Percentiles rank a stretch among this genome's conserved stretches.
phyloP scores from a whole-genome alignment of 768 basidiomycete species.

The Pisolithus albus region DNA sequence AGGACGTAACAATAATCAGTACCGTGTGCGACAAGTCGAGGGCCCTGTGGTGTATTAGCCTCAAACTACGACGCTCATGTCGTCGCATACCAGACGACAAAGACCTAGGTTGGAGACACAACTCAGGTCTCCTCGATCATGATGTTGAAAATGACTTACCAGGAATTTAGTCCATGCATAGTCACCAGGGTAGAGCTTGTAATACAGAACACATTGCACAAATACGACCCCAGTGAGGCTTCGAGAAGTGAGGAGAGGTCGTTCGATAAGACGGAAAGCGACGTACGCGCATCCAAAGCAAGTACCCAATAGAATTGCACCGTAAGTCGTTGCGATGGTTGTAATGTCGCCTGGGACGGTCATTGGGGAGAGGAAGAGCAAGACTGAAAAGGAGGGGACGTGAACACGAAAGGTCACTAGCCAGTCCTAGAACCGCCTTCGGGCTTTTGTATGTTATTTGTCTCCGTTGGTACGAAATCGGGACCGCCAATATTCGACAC shows the following conservation, averaged over 20 bases:
- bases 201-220: conserved; percentile 26
- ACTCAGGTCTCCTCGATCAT: background rate
- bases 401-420: conserved; percentile 22
- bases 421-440: background rate
- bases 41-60: conserved; percentile 2
- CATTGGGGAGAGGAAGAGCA: conserved; percentile 7
- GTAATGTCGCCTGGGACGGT: conserved; percentile 23
- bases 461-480: conserved; percentile 23
- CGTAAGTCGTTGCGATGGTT: conserved; percentile 26
- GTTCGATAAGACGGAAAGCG: background rate
- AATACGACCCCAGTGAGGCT: conserved; percentile 28
- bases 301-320: conserved; percentile 26
- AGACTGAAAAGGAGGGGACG: conserved; percentile 24
- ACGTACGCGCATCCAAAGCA: conserved; percentile 24
- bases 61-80: background rate
- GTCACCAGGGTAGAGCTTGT: conserved; percentile 25
- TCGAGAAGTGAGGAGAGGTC: background rate
- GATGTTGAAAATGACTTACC: conserved; percentile 9
- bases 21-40: conserved; percentile 25
- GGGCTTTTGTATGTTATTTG: conserved; percentile 30
- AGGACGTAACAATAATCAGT: conserved; percentile 20
- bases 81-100: conserved; percentile 16
- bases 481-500: conserved; percentile 9
- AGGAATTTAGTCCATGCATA: conserved; percentile 20
- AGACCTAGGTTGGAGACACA: conserved; percentile 12